These are phyloP conservation scores for Arachis monticola DNA, from an alignment of 331 rosid species.

Conservation along the genomic window DNA sequence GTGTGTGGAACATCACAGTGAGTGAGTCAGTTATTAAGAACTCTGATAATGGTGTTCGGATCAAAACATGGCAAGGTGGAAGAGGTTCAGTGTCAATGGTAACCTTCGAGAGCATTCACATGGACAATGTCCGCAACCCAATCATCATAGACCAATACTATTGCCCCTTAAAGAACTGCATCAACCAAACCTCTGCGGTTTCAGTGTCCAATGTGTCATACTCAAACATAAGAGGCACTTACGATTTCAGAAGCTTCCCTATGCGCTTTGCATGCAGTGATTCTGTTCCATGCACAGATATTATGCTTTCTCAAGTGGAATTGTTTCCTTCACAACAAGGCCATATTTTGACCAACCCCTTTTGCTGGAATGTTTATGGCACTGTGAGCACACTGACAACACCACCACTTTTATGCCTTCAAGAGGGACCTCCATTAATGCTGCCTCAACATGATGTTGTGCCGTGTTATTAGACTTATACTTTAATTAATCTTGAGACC, in stretches of 20 bases:
- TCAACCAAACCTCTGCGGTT: slow-evolving; percentile 58
- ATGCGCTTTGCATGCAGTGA: slow-evolving; percentile 62
- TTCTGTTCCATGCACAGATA: slow-evolving; percentile 57
- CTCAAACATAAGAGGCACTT: slow-evolving; percentile 54
- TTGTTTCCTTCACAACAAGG: slow-evolving; percentile 48
- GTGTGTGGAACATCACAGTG: slow-evolving; percentile 61
- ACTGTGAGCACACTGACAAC: slow-evolving; percentile 39
- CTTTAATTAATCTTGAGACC: too few relatives aligned
- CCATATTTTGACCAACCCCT: slow-evolving; percentile 28
- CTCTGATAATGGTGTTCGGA: slow-evolving; percentile 67
- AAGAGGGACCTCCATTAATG: slow-evolving; percentile 42
- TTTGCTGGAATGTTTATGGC: slow-evolving; percentile 70
- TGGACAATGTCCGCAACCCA: slow-evolving; percentile 60
- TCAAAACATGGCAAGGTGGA: slow-evolving; percentile 79
- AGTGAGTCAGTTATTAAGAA: slow-evolving; percentile 54
- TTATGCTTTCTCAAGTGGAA: slow-evolving; percentile 51
- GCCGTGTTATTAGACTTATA: too few relatives aligned
- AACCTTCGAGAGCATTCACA: slow-evolving; percentile 48
- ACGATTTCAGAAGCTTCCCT: slow-evolving; percentile 53
- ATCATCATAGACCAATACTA: slow-evolving; percentile 60
- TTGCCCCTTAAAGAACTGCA: slow-evolving; percentile 50
- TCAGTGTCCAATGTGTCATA: slow-evolving; percentile 48
- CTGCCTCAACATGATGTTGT: slow-evolving; percentile 25
- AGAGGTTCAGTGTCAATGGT: slow-evolving; percentile 58
- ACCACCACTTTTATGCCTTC: slow-evolving; percentile 52